Base-by-base conservation (phyloP, 1,139 yeast species). In the Cylindricascospora bacillispora region DNA sequence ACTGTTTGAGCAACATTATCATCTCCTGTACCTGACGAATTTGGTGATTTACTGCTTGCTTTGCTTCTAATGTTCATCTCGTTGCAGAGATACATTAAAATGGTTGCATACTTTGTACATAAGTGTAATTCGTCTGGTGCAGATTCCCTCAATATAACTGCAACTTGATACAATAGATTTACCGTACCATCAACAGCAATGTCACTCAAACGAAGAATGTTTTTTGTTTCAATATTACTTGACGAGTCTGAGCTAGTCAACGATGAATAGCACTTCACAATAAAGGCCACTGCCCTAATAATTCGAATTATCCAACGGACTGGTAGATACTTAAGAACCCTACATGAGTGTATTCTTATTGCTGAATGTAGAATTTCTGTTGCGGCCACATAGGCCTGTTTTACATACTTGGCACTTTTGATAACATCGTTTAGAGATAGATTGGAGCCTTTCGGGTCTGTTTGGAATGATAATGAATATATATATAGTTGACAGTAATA, bases 61-160 rank as follows among this genome's bases (percentile, higher is more conserved):
- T 11, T 49, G 3, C 47, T 43, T 13, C 56, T 44, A 28, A 44
- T 40, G 44, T 72, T 74, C 71, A 82, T 72, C 52, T 82, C 89
- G 2, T 80, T 71, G 41, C 83, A 80, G 31, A 83, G 60, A 45
- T 74, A 80, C 72, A 79, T 68, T 45, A 85, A 57, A 31, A 83
- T 81, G 10, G 81, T 77, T 9, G 93, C 81, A 50, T 83, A 81
- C 36, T 93, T 59, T 0, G 81, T 71, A 49, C 93, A 76, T 30
- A 85, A 59, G 56, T 85, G 95, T 27, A 85, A 60, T 40, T 81
- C 93, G 55, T 85, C 95, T 0, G 95, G 95, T 1, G 93, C 72
- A 26, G 94, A 79, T 42, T 81, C 93, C 32, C 83, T 60, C 25
- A 85, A 57, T 1, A 80, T 75, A 15, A 73, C 66, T 0, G 94